These are phyloP conservation scores for Calonectria leucothoes DNA, from an alignment of 2,329 filamentous ascomycete genomes.

Conservation along the genomic window DNA sequence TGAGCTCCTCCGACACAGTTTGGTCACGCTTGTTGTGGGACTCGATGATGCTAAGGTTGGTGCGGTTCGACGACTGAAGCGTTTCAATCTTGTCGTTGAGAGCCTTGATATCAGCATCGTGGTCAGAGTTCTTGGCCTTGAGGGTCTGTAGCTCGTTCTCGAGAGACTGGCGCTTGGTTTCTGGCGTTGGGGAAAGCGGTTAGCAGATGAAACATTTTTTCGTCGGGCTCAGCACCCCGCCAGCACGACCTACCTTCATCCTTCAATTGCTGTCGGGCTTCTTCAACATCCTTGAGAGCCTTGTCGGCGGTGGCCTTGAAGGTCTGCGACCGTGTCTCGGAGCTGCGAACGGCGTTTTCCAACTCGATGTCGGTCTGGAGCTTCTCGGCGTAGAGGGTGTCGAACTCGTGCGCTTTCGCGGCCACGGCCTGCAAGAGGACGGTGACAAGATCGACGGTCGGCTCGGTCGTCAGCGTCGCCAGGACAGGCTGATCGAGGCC, in stretches of 20 bases:
- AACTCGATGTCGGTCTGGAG: slow-evolving; percentile 91
- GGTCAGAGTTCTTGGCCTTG: slow-evolving; percentile 79
- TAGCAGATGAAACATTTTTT: slow-evolving; percentile 17
- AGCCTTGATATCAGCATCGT: slow-evolving; percentile 79
- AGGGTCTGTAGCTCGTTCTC: slow-evolving; percentile 85
- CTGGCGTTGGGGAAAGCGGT: slow-evolving; percentile 56
- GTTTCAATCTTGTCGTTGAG: slow-evolving; percentile 86
- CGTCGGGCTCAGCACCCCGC: background rate
- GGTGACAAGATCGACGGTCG: slow-evolving; percentile 83
- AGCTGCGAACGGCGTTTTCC: slow-evolving; percentile 86
- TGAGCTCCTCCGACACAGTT: slow-evolving; percentile 85
- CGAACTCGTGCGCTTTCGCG: slow-evolving; percentile 83
- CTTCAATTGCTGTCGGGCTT: slow-evolving; percentile 82
- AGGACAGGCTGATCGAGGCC: slow-evolving; percentile 75
- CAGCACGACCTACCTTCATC: slow-evolving; percentile 74
- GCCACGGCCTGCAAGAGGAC: slow-evolving; percentile 80
- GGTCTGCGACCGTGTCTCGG: slow-evolving; percentile 84
- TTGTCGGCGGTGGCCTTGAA: slow-evolving; percentile 87
- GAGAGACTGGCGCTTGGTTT: slow-evolving; percentile 78
- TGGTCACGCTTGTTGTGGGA: slow-evolving; percentile 90
- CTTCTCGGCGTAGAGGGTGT: slow-evolving; percentile 87
- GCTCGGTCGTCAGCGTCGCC: slow-evolving; percentile 70
- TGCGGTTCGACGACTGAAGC: slow-evolving; percentile 91
- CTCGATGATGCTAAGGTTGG: slow-evolving; percentile 89
- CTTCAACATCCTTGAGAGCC: slow-evolving; percentile 84